A percentile compares a stretch with the other conserved stretches of the same genome.
These are phyloP conservation scores for Cladosporium colombiae DNA, from an alignment of 2,329 filamentous ascomycete genomes.

Conservation along the genomic window DNA sequence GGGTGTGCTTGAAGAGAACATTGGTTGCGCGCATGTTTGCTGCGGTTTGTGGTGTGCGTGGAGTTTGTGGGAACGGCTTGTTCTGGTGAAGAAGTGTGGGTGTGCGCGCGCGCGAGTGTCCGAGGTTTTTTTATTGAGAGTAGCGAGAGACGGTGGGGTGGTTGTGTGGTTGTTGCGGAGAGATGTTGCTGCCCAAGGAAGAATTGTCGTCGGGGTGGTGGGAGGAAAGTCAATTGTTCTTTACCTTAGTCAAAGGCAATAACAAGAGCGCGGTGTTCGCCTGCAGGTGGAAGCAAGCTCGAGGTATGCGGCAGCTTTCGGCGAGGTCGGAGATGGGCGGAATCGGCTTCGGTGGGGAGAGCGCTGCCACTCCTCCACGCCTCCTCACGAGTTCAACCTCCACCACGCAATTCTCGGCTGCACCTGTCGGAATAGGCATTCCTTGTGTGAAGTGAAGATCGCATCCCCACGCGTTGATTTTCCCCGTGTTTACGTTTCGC, in stretches of 20 bases:
- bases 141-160: background rate
- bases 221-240: background rate
- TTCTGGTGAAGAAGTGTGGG: background rate
- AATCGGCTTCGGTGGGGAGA: background rate
- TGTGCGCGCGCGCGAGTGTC: background rate
- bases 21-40: slow-evolving; percentile 48
- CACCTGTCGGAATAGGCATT: slow-evolving; percentile 10
- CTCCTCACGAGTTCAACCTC: background rate
- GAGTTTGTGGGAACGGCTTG: background rate
- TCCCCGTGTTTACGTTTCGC: slow-evolving; percentile 12
- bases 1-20: slow-evolving; percentile 50
- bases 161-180: background rate
- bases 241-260: slow-evolving; percentile 4
- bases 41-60: slow-evolving; percentile 4
- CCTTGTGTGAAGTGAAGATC: slow-evolving; percentile 6
- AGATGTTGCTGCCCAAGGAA: background rate
- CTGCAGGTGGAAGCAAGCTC: background rate
- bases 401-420: slow-evolving; percentile 1
- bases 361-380: background rate
- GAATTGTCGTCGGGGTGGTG: background rate
- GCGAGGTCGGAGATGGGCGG: slow-evolving; percentile 10
- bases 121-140: background rate
- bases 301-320: slow-evolving; percentile 6
- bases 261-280: slow-evolving; percentile 3
- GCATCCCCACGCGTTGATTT: background rate